Conservation (phyloP, 192 early-diverging fungal species). For the Obelidium mucronatum region DNA sequence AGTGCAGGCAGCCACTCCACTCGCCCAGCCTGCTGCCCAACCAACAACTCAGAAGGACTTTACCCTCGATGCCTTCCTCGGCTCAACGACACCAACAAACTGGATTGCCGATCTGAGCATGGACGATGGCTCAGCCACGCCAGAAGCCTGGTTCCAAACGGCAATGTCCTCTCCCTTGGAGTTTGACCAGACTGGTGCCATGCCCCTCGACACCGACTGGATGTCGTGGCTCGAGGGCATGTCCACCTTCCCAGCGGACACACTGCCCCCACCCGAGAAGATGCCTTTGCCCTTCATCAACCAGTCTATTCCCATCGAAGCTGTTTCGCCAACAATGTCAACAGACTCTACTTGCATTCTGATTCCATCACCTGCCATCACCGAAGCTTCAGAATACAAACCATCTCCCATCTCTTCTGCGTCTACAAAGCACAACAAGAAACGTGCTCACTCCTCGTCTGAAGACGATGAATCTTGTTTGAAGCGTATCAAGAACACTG, state of each 20-base stretch:
- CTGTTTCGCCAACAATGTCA: not conserved
- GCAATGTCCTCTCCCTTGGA: not conserved
- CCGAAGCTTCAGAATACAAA: not conserved
- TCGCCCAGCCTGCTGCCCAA: not conserved
- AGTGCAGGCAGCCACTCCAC: not conserved
- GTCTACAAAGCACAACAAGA: too few relatives aligned
- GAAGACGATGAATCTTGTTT: not conserved
- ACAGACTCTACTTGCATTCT: not conserved
- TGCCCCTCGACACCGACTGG: constrained; percentile 7
- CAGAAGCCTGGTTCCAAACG: not conserved
- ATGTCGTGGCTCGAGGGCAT: constrained; percentile 25
- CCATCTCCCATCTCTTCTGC: not conserved
- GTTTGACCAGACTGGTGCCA: not conserved
- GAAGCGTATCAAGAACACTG: constrained; percentile 66
- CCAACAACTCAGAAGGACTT: not conserved
- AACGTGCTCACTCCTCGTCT: too few relatives aligned
- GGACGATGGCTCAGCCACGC: not conserved
- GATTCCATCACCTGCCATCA: not conserved
- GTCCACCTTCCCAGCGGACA: not conserved
- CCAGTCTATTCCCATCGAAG: too few relatives aligned
- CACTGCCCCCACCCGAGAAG: not conserved
- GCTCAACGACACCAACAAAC: not conserved
- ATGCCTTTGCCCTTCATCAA: not conserved
- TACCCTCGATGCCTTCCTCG: not conserved
- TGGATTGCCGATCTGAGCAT: not conserved